phyloP scores from a whole-genome alignment of 2,329 filamentous ascomycete genomes.

The Phialophora macrospora region DNA sequence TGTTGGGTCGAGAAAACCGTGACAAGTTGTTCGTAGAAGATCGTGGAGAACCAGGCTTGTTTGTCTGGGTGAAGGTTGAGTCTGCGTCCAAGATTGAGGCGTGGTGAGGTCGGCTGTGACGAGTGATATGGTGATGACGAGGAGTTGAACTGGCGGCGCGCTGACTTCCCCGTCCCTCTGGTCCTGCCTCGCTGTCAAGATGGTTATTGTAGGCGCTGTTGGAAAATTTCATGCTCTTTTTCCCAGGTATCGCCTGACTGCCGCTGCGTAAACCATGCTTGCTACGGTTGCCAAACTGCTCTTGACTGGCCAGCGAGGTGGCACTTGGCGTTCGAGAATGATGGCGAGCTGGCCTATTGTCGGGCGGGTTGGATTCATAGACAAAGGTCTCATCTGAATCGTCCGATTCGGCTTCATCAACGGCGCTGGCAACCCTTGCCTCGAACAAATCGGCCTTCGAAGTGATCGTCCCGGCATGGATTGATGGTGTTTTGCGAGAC shows the following conservation, averaged over 20 bases:
- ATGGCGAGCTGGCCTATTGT: slow-evolving; percentile 72
- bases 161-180: slow-evolving; percentile 65
- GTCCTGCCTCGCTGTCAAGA: slow-evolving; percentile 69
- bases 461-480: slow-evolving; percentile 64
- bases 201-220: slow-evolving; percentile 73
- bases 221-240: slow-evolving; percentile 96
- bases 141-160: slow-evolving; percentile 65
- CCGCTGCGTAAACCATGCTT: slow-evolving; percentile 71
- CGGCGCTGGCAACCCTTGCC: slow-evolving; percentile 91
- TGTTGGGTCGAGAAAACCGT: slow-evolving; percentile 71
- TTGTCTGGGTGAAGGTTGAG: slow-evolving; percentile 73
- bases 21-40: slow-evolving; percentile 46
- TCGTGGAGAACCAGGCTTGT: slow-evolving; percentile 66
- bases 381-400: slow-evolving; percentile 99
- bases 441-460: slow-evolving; percentile 99
- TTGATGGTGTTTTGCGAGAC: slow-evolving; percentile 71
- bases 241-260: slow-evolving; percentile 68
- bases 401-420: slow-evolving; percentile 93
- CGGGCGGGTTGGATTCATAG: slow-evolving; percentile 91
- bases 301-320: slow-evolving; percentile 69
- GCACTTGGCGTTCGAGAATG: slow-evolving; percentile 95
- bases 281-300: slow-evolving; percentile 57
- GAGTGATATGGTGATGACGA: slow-evolving; percentile 79
- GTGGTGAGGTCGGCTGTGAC: slow-evolving; percentile 74
- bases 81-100: slow-evolving; percentile 76